phyloP scores from a whole-genome alignment of 106 monocot genomes.

The Phalaenopsis aphrodite region DNA sequence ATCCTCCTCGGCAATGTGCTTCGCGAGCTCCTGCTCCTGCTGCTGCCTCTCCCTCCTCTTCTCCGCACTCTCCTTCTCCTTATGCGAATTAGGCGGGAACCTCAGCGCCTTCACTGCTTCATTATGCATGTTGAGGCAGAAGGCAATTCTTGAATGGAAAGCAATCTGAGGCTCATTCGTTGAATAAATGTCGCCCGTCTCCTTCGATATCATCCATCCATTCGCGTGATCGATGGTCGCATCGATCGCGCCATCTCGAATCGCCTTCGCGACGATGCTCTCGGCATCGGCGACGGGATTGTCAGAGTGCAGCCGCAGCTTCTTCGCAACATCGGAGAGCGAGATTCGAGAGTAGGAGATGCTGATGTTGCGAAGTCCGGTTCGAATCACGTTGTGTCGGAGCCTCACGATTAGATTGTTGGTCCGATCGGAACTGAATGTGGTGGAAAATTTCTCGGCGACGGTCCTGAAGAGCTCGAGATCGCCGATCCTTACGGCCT shows the following conservation, averaged over 20 bases:
- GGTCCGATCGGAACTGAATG: constrained; percentile 63
- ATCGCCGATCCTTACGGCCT: constrained; percentile 98
- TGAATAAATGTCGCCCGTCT: constrained; percentile 92
- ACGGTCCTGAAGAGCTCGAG: constrained; percentile 74
- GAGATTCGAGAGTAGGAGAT: constrained; percentile 92
- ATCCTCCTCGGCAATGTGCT: constrained; percentile 63
- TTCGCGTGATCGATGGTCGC: constrained; percentile 80
- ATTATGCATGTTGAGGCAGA: constrained; percentile 97
- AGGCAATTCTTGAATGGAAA: constrained; percentile 87
- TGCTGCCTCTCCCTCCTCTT: constrained; percentile 59
- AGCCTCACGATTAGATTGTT: constrained; percentile 88
- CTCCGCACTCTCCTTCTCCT: constrained; percentile 86
- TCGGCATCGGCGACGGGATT: constrained; percentile 91
- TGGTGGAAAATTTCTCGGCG: constrained; percentile 67
- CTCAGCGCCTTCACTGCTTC: constrained; percentile 87
- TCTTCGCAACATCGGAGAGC: constrained; percentile 62
- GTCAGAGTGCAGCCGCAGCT: constrained; percentile 63
- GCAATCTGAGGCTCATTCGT: constrained; percentile 93
- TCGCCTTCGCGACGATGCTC: constrained; percentile 90
- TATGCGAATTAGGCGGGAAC: constrained; percentile 88
- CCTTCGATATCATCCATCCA: constrained; percentile 95
- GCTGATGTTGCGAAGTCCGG: constrained; percentile 92
- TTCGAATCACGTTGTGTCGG: constrained; percentile 93
- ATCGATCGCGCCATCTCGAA: constrained; percentile 90
- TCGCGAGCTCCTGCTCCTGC: constrained; percentile 59